A percentile compares a stretch with the other conserved stretches of the same genome.
Conservation (phyloP, 441 rosid species). For the Erodium texanum region DNA sequence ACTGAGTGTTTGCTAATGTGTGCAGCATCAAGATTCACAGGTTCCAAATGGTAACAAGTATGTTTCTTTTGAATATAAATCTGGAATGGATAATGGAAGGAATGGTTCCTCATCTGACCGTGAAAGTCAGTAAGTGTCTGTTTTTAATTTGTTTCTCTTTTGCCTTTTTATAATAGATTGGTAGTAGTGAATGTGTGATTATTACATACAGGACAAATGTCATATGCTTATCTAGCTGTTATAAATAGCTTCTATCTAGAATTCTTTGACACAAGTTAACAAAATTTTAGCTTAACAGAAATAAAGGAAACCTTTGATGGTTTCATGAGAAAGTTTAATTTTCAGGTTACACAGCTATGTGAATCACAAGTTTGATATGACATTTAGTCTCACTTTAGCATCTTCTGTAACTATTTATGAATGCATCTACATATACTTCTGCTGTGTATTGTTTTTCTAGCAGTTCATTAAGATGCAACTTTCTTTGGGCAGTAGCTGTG, state of each 20-base stretch:
- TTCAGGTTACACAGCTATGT: not conserved
- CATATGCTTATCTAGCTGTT: conserved; percentile 1
- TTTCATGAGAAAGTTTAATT: conserved; percentile 1
- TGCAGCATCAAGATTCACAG: conserved; percentile 90
- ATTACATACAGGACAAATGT: not conserved
- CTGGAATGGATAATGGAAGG: conserved; percentile 93
- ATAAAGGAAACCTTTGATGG: not conserved
- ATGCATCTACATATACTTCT: not conserved
- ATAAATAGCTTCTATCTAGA: not conserved
- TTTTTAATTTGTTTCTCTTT: conserved; percentile 10
- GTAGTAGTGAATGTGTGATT: not conserved
- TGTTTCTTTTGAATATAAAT: conserved; percentile 83
- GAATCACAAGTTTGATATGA: not conserved
- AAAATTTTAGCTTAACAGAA: not conserved
- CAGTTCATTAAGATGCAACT: conserved; percentile 6
- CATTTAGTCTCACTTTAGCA: not conserved
- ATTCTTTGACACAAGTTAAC: not conserved
- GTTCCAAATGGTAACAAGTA: conserved; percentile 75
- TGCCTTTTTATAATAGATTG: conserved; percentile 14
- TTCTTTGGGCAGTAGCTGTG: not conserved
- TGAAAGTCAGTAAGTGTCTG: conserved; percentile 92
- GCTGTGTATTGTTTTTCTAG: not conserved
- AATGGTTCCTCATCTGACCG: conserved; percentile 92
- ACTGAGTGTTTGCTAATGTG: conserved; percentile 17
- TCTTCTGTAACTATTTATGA: not conserved